Conservation (phyloP, 1,284 basidiomycete species). For the Violaceomyces palustris region DNA sequence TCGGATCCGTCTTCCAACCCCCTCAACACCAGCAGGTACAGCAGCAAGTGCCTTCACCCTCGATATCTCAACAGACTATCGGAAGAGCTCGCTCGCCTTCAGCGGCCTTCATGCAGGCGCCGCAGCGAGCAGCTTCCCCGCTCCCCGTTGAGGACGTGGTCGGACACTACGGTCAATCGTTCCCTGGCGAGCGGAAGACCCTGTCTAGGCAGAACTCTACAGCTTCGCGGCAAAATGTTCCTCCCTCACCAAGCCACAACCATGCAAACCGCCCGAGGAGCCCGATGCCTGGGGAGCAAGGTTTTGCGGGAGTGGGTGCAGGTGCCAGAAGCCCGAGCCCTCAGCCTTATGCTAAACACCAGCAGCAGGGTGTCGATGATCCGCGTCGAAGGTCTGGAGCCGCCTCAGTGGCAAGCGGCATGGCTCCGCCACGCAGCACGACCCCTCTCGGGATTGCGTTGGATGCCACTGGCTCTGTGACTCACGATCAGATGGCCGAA, state of each 20-base stretch:
- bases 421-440: conserved; percentile 40
- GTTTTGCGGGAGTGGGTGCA: conserved; percentile 46
- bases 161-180: conserved; percentile 71
- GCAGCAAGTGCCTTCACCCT: conserved; percentile 26
- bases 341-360: conserved; percentile 34
- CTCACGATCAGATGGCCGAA: conserved; percentile 72
- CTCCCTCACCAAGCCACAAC: neutral
- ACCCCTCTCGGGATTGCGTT: conserved; percentile 67
- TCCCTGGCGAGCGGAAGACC: conserved; percentile 72
- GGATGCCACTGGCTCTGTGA: conserved; percentile 70
- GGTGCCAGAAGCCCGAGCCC: conserved; percentile 44
- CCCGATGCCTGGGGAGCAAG: conserved; percentile 22
- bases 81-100: conserved; percentile 66
- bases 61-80: conserved; percentile 18
- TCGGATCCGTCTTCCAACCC: no score
- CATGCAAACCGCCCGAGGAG: conserved; percentile 10
- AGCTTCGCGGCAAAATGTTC: conserved; percentile 20
- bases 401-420: conserved; percentile 17
- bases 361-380: conserved; percentile 12
- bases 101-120: conserved; percentile 70
- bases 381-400: conserved; percentile 20
- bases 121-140: conserved; percentile 58
- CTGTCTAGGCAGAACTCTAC: conserved; percentile 43
- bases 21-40: conserved; percentile 13
- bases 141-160: conserved; percentile 69